A percentile compares a stretch with the other conserved stretches of the same genome.
Evolutionary conservation across 2,329 filamentous ascomycete species (phyloP).

Genomic region (Kalaharituber pfeilii): DNA sequence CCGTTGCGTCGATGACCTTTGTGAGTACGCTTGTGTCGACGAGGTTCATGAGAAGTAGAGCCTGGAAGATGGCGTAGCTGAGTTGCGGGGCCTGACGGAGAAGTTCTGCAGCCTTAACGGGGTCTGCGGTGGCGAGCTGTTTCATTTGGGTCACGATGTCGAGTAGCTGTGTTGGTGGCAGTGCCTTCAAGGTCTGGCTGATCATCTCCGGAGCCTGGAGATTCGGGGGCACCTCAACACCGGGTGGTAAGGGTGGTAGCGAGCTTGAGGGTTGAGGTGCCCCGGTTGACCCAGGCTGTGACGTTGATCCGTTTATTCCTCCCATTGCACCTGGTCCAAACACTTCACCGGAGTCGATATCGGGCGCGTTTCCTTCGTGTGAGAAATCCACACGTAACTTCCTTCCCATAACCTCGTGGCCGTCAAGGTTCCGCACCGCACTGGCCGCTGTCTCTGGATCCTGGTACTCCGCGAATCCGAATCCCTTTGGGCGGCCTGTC

Average conservation of each 20-base stretch:
- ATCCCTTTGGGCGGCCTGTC: slow-evolving; percentile 85
- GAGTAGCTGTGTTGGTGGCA: slow-evolving; percentile 75
- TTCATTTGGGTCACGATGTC: slow-evolving; percentile 95
- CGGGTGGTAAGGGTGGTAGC: slow-evolving; percentile 65
- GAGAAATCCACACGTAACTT: slow-evolving; percentile 92
- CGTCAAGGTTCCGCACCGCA: slow-evolving; percentile 86
- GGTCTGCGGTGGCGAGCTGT: slow-evolving; percentile 63
- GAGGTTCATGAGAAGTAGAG: slow-evolving; percentile 77
- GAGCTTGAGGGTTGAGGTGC: slow-evolving; percentile 19
- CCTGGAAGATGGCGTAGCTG: slow-evolving; percentile 87
- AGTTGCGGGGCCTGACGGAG: slow-evolving; percentile 81
- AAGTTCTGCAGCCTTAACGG: slow-evolving; percentile 66
- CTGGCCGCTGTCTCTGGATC: slow-evolving; percentile 84
- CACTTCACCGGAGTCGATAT: slow-evolving; percentile 33
- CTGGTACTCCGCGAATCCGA: slow-evolving; percentile 89
- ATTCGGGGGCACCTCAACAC: slow-evolving; percentile 65
- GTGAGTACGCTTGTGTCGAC: slow-evolving; percentile 51
- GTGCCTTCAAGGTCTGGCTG: slow-evolving; percentile 69
- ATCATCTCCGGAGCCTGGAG: slow-evolving; percentile 80
- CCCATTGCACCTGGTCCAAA: slow-evolving; percentile 30
- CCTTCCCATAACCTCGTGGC: slow-evolving; percentile 85
- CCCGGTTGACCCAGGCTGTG: slow-evolving; percentile 1
- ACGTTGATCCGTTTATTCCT: slow-evolving; percentile 31
- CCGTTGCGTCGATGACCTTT: slow-evolving; percentile 41
- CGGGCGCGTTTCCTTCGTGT: slow-evolving; percentile 65